A percentile compares a stretch with the other conserved stretches of the same genome.
phyloP scores from a whole-genome alignment of 306 rosid genomes.

The Pyrus communis region DNA sequence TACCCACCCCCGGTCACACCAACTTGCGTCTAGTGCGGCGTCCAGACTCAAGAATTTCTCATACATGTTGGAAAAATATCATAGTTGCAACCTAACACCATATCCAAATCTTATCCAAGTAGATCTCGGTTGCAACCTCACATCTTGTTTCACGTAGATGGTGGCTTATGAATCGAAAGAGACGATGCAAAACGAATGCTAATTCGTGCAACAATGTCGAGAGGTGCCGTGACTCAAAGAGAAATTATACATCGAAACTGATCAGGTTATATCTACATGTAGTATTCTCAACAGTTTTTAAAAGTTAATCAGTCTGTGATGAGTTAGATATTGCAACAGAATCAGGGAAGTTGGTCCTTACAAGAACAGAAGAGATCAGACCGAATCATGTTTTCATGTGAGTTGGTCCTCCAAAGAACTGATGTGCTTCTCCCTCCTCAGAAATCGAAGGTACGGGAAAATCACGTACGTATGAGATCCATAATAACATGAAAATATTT shows the following conservation, averaged over 20 bases:
- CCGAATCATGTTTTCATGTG: not conserved
- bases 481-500: conserved; percentile 56
- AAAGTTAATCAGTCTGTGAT: too few species aligned
- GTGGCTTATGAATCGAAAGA: too few species aligned
- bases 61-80: too few species aligned
- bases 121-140: too few species aligned
- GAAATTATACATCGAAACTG: not conserved
- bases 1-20: too few species aligned
- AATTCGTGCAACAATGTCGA: not conserved
- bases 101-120: too few species aligned
- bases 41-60: too few species aligned
- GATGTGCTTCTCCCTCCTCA: conserved; percentile 15
- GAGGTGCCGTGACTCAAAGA: not conserved
- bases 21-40: too few species aligned
- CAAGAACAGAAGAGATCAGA: not conserved
- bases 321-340: not conserved
- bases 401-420: not conserved
- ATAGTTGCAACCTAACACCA: too few species aligned
- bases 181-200: not conserved
- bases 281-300: not conserved
- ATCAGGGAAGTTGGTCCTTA: too few species aligned
- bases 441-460: conserved; percentile 54
- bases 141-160: too few species aligned
- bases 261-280: not conserved
- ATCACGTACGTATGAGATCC: conserved; percentile 51